phyloP scores from a whole-genome alignment of 495 filamentous ascomycete genomes.

The Parathielavia hyrcaniae region DNA sequence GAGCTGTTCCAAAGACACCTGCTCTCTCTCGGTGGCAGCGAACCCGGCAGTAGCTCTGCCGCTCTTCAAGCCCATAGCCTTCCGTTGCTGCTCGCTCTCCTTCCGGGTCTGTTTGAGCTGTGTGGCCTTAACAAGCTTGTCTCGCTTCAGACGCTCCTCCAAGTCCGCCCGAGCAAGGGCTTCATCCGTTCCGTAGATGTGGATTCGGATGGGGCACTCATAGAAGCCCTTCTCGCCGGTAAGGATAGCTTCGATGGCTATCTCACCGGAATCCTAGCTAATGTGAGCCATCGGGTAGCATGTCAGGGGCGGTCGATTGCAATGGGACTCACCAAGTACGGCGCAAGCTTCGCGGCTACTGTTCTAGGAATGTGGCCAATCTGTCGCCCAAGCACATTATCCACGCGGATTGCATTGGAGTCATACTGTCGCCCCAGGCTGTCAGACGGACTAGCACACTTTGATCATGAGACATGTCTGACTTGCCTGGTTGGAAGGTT shows the following conservation, averaged over 20 bases:
- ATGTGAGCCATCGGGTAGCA: not conserved
- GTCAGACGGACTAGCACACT: not conserved
- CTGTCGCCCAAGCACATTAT: conserved; percentile 71
- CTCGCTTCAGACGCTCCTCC: conserved; percentile 55
- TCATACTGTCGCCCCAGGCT: conserved; percentile 47
- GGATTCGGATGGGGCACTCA: conserved; percentile 65
- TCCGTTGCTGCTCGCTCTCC: conserved; percentile 45
- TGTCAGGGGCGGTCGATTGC: not conserved
- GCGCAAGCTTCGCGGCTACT: conserved; percentile 63
- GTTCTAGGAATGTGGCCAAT: conserved; percentile 71
- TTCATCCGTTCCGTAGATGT: conserved; percentile 60
- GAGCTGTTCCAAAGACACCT: conserved; percentile 51
- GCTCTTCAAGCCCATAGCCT: conserved; percentile 32
- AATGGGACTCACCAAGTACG: conserved; percentile 49
- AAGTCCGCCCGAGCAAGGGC: conserved; percentile 45
- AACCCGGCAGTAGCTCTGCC: conserved; percentile 33
- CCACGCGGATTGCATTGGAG: conserved; percentile 68
- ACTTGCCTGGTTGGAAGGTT: conserved; percentile 56
- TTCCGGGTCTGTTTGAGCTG: conserved; percentile 44
- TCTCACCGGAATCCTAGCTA: conserved; percentile 32
- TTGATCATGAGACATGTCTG: not conserved
- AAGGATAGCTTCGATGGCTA: conserved; percentile 58
- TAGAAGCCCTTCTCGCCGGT: conserved; percentile 53
- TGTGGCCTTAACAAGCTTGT: conserved; percentile 48
- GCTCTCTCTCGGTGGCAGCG: conserved; percentile 29